phyloP scores from a whole-genome alignment of 495 filamentous ascomycete species.

The Aspergillus mulundensis region DNA sequence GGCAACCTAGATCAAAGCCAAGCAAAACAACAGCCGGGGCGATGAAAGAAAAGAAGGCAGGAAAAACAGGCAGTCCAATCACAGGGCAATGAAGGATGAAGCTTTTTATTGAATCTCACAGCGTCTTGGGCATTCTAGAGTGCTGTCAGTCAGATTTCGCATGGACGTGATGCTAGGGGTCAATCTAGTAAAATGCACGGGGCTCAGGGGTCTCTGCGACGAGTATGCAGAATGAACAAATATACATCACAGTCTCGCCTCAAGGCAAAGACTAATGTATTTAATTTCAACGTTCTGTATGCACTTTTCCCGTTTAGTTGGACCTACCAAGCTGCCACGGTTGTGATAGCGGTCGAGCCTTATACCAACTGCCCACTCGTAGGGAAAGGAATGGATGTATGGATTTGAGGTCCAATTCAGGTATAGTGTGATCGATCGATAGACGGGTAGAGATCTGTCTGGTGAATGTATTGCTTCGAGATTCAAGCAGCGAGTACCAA shows the following conservation, averaged over 20 bases:
- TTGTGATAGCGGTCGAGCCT: slow-evolving; percentile 1
- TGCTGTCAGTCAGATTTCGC: neutral
- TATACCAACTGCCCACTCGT: neutral
- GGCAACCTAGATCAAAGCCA: neutral
- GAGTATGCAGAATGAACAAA: neutral
- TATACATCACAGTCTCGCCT: neutral
- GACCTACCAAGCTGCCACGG: neutral
- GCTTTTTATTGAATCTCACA: neutral
- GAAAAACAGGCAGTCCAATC: slow-evolving; percentile 1
- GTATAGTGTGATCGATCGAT: neutral
- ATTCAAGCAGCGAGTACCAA: neutral
- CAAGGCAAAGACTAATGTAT: neutral
- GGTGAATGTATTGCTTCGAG: neutral
- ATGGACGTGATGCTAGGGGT: slow-evolving; percentile 7
- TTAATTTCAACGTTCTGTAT: neutral
- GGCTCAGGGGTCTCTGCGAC: slow-evolving; percentile 10
- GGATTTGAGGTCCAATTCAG: neutral
- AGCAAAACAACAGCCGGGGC: neutral
- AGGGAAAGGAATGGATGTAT: neutral
- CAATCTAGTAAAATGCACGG: slow-evolving; percentile 12
- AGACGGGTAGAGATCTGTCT: neutral
- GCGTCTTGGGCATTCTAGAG: neutral
- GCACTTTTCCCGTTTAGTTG: neutral
- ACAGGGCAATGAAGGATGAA: slow-evolving; percentile 2
- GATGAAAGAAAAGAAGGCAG: slow-evolving; percentile 2